Conservation (phyloP, 2,329 filamentous ascomycete genomes). For the Colletotrichum navitas region DNA sequence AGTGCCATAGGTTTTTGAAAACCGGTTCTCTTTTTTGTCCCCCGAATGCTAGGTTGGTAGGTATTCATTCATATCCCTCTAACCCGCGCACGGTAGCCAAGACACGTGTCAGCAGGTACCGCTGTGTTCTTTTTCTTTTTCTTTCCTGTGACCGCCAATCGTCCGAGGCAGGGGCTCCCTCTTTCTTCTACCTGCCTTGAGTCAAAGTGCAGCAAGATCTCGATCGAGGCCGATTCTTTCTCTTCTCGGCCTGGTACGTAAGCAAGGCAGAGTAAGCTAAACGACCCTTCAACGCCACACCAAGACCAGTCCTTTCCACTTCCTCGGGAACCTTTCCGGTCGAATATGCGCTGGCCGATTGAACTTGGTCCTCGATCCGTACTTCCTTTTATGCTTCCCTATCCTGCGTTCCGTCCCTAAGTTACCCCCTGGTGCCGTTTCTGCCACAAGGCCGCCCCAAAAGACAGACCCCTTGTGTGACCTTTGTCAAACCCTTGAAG, state of each 20-base stretch:
- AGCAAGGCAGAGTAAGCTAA: slow-evolving; percentile 23
- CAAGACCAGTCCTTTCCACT: slow-evolving; percentile 19
- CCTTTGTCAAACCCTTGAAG: slow-evolving; percentile 1
- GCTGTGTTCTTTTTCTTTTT: too few relatives aligned
- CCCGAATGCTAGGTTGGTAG: too few relatives aligned
- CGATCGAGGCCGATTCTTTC: slow-evolving; percentile 35
- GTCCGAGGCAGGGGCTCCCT: background rate
- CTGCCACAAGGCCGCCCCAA: background rate
- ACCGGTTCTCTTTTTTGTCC: too few relatives aligned
- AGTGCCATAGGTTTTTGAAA: too few relatives aligned
- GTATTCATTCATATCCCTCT: background rate
- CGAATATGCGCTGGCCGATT: slow-evolving; percentile 4
- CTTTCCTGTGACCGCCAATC: background rate
- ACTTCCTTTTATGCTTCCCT: slow-evolving; percentile 2
- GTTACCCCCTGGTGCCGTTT: background rate
- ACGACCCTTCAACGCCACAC: slow-evolving; percentile 33
- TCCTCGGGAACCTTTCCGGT: slow-evolving; percentile 25
- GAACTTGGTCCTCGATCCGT: background rate
- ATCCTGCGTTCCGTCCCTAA: background rate
- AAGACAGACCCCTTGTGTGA: slow-evolving; percentile 11
- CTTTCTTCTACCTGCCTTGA: background rate
- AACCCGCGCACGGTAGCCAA: slow-evolving; percentile 7
- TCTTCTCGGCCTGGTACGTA: slow-evolving; percentile 32
- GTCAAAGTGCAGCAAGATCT: slow-evolving; percentile 20
- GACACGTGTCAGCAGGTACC: slow-evolving; percentile 21